Conservation (phyloP, 2,329 filamentous ascomycete genomes). For the Cadophora sp. region DNA sequence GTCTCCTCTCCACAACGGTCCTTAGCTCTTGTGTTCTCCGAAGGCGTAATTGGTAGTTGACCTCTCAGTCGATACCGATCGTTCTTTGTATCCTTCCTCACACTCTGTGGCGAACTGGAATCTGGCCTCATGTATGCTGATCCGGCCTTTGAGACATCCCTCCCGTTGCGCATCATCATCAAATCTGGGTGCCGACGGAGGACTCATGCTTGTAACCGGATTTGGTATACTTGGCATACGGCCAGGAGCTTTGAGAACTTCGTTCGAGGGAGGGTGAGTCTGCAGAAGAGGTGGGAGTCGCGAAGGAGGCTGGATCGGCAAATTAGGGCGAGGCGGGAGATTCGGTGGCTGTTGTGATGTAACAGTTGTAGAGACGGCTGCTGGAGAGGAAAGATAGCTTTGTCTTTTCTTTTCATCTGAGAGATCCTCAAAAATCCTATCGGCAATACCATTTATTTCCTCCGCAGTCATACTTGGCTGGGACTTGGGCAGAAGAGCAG, state of each 20-base stretch:
- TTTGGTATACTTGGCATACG: background rate
- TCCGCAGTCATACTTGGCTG: background rate
- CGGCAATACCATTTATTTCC: background rate
- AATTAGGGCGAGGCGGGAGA: too few species aligned
- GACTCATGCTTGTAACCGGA: background rate
- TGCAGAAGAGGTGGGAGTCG: background rate
- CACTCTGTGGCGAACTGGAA: background rate
- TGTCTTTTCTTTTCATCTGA: background rate
- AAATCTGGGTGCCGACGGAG: background rate
- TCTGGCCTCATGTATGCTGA: background rate
- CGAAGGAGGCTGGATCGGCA: too few species aligned
- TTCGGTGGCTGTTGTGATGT: too few species aligned
- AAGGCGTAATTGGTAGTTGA: background rate
- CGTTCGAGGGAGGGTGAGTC: background rate
- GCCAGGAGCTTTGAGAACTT: too few species aligned
- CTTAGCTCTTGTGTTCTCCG: background rate
- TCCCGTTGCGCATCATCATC: background rate
- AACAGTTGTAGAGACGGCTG: too few species aligned
- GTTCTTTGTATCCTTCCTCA: background rate
- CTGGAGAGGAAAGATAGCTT: background rate
- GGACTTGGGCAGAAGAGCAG: background rate
- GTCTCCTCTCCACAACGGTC: background rate
- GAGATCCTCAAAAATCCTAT: background rate
- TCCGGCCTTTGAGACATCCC: background rate
- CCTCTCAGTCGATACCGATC: too few species aligned